A percentile compares a stretch with the other conserved stretches of the same genome.
Conservation (phyloP, 495 filamentous ascomycete genomes). For the Penicillium atrosanguineum region DNA sequence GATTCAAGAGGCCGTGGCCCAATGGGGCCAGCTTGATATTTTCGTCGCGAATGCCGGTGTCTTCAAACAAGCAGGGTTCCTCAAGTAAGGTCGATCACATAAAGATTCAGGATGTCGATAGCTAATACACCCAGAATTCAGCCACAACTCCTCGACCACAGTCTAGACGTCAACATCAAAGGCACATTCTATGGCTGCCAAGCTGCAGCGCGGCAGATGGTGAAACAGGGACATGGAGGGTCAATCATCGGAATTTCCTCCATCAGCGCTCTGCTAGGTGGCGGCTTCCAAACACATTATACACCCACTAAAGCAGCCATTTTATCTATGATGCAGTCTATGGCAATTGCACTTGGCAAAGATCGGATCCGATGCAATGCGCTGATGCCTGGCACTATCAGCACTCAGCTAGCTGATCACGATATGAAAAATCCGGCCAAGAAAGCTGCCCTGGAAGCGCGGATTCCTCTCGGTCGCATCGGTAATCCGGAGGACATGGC, state of each 20-base stretch:
- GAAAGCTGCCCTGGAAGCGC: slow-evolving; percentile 76
- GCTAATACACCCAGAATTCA: slow-evolving; percentile 42
- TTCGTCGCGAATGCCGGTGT: slow-evolving; percentile 89
- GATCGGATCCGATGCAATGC: slow-evolving; percentile 83
- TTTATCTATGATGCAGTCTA: slow-evolving; percentile 78
- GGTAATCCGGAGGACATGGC: slow-evolving; percentile 68
- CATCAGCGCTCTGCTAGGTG: slow-evolving; percentile 84
- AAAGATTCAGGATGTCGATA: too few species aligned
- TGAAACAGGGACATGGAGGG: slow-evolving; percentile 55
- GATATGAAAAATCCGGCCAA: slow-evolving; percentile 69
- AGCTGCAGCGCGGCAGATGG: slow-evolving; percentile 81
- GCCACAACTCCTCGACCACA: slow-evolving; percentile 59
- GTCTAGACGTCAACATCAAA: slow-evolving; percentile 74
- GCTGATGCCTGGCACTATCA: slow-evolving; percentile 78
- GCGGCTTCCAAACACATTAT: slow-evolving; percentile 78
- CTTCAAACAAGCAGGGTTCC: slow-evolving; percentile 79
- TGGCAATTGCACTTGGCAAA: slow-evolving; percentile 72
- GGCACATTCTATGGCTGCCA: slow-evolving; percentile 85
- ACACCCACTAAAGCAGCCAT: slow-evolving; percentile 91
- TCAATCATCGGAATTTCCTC: slow-evolving; percentile 80
- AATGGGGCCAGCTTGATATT: slow-evolving; percentile 66
- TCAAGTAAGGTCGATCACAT: too few species aligned
- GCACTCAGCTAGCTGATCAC: slow-evolving; percentile 82
- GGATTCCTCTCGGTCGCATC: slow-evolving; percentile 76
- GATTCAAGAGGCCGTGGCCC: slow-evolving; percentile 53